These are phyloP conservation scores for Helianthus tuberosus DNA, from an alignment of 129 eudicot species.

Conservation along the genomic window DNA sequence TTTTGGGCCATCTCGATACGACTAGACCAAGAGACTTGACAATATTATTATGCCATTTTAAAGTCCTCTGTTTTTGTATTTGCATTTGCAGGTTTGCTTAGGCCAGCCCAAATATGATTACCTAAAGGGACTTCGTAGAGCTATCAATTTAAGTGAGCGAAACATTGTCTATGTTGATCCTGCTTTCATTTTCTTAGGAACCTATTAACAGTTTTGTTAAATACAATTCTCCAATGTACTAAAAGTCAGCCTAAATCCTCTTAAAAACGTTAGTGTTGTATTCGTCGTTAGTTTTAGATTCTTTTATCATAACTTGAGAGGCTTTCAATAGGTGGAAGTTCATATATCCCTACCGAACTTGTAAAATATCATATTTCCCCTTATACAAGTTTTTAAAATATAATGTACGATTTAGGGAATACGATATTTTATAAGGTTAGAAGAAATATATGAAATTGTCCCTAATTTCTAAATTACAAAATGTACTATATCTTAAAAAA, in stretches of 20 bases:
- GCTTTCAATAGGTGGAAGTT: too few relatives aligned
- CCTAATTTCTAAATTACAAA: too few relatives aligned
- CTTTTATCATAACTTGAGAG: too few relatives aligned
- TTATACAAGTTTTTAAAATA: too few relatives aligned
- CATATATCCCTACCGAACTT: too few relatives aligned
- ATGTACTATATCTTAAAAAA: too few relatives aligned
- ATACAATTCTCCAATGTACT: too few relatives aligned
- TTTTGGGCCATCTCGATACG: background rate
- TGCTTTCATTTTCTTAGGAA: conserved; percentile 56
- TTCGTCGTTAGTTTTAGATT: background rate
- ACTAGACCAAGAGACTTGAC: background rate
- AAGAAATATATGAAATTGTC: too few relatives aligned
- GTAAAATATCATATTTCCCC: too few relatives aligned
- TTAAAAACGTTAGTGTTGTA: background rate
- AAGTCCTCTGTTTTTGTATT: background rate
- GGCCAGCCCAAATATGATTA: conserved; percentile 82
- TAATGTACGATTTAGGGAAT: too few relatives aligned
- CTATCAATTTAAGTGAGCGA: conserved; percentile 65
- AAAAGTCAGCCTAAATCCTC: background rate
- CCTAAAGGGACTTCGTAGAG: conserved; percentile 72
- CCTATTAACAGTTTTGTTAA: conserved; percentile 59
- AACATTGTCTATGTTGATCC: conserved; percentile 73
- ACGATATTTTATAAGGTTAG: too few relatives aligned
- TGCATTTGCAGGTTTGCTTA: conserved; percentile 54
- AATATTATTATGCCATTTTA: background rate